These are phyloP conservation scores for Phytophthora melonis DNA, from an alignment of 352 stramenopile species.

Conservation along the genomic window DNA sequence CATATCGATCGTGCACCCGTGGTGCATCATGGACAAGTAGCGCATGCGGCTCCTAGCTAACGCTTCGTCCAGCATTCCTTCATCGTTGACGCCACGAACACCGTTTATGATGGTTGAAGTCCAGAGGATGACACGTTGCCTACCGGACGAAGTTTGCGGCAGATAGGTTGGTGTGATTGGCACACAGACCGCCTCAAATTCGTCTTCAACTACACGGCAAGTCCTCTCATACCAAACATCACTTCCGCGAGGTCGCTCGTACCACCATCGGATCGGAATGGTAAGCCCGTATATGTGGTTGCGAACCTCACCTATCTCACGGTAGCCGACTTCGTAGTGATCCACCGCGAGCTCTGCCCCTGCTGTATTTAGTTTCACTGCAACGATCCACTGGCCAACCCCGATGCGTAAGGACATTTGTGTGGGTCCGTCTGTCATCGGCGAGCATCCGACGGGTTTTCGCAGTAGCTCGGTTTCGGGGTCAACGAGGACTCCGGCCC, in stretches of 20 bases:
- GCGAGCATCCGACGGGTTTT: neutral
- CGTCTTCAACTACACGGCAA: neutral
- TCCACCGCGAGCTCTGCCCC: neutral
- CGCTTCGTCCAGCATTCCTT: neutral
- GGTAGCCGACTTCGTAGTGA: neutral
- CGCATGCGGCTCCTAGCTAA: too few relatives aligned
- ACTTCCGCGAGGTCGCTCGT: neutral
- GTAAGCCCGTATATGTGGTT: neutral
- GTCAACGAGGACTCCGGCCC: too few relatives aligned
- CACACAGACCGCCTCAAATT: neutral
- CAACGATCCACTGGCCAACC: neutral
- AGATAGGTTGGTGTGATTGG: neutral
- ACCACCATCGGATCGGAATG: neutral
- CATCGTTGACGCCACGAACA: neutral
- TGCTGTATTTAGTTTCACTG: neutral
- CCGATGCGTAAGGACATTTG: neutral
- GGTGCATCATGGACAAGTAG: neutral
- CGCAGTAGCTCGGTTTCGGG: too few relatives aligned
- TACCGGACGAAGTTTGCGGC: neutral
- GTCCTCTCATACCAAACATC: neutral
- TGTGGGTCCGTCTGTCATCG: neutral
- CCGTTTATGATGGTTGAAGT: neutral
- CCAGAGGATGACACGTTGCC: neutral
- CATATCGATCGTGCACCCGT: neutral
- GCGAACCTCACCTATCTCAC: neutral